phyloP scores from a whole-genome alignment of 805 yeast genomes.

The Kazachstania bromeliacearum region DNA sequence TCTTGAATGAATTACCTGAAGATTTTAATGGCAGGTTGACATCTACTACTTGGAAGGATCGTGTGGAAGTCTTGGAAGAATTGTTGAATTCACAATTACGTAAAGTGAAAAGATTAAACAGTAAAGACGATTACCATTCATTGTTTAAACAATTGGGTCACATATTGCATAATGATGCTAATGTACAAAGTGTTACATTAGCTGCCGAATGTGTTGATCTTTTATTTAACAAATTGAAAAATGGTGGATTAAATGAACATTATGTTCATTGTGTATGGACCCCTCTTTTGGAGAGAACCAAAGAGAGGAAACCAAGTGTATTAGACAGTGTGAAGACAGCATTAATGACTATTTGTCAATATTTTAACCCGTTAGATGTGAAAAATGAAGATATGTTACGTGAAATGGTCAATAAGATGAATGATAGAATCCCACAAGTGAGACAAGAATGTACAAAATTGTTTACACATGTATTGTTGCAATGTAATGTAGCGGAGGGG shows the following conservation, averaged over 20 bases:
- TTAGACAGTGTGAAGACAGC: conserved; percentile 61
- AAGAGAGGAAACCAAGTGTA: conserved; percentile 78
- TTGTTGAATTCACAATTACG: conserved; percentile 34
- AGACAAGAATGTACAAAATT: conserved; percentile 61
- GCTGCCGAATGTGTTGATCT: conserved; percentile 59
- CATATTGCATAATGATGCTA: conserved; percentile 71
- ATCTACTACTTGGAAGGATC: conserved; percentile 80
- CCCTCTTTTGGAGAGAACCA: conserved; percentile 70
- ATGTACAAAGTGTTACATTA: conserved; percentile 72
- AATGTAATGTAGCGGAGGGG: background rate
- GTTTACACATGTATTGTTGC: conserved; percentile 42
- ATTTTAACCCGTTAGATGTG: conserved; percentile 33
- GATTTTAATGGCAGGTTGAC: conserved; percentile 46
- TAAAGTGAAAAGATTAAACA: conserved; percentile 47
- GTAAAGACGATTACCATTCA: conserved; percentile 53
- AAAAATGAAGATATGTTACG: conserved; percentile 40
- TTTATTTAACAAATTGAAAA: conserved; percentile 58
- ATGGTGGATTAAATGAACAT: conserved; percentile 44
- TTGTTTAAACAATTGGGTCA: conserved; percentile 57
- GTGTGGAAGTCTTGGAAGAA: conserved; percentile 77
- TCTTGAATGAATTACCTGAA: conserved; percentile 50
- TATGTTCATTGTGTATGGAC: conserved; percentile 37
- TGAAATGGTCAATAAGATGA: conserved; percentile 48
- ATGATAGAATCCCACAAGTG: conserved; percentile 76
- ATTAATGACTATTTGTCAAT: conserved; percentile 51